Evolutionary conservation across 768 basidiomycete genomes (phyloP), one percentile per base, ranked within the genome.

Genomic region (Mycena chlorophos): DNA sequence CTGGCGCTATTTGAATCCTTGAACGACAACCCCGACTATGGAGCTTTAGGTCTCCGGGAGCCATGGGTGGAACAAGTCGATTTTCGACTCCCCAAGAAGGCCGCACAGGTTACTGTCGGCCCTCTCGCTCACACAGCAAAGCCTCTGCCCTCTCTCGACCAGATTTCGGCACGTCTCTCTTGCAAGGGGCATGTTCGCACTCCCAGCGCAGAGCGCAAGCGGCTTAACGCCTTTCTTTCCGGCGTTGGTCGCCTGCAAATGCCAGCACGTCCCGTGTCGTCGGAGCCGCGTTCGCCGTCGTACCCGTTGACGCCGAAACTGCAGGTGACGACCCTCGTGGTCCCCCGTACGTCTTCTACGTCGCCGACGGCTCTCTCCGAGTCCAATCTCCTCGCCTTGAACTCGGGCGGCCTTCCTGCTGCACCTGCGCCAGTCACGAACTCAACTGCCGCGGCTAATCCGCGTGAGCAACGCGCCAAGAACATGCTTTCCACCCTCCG

Each of bases 31-130:
- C 60, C 66, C 25, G 61, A 67, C 39, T 62, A 66, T 49, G 63
- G 65, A 37, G 49, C 61, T 43, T 53, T 67, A 34, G 49, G 59
- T 25, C 62, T 64, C 30, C 65, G 72, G 51, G 64, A 79, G 56
- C 76, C 78, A 8, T 85, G 86, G 83, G 78, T 87, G 37, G 88
- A 88, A 65, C 82, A 84, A 65, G 83, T 85, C 23, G 86, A 87
- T 65, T 86, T 84, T 70, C 77, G 79, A 48, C 63, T 76, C 17
- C 73, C 70, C 30, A 63, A 55, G 45, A 42, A 27, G 55, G 52
- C 49, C 47, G 54, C 54, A 28, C 28, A 4, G 39, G 46, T 52
- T 45, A 46, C 42, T 42, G 17, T 51, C 37, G 50, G 49, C 42
- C 28, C 57, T 25, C 48, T 56, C 38, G 56, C 61, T 43, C 53